A percentile compares a stretch with the other conserved stretches of the same genome.
Conservation (phyloP, 2,329 filamentous ascomycete species). For the Penicillium occitanis region DNA sequence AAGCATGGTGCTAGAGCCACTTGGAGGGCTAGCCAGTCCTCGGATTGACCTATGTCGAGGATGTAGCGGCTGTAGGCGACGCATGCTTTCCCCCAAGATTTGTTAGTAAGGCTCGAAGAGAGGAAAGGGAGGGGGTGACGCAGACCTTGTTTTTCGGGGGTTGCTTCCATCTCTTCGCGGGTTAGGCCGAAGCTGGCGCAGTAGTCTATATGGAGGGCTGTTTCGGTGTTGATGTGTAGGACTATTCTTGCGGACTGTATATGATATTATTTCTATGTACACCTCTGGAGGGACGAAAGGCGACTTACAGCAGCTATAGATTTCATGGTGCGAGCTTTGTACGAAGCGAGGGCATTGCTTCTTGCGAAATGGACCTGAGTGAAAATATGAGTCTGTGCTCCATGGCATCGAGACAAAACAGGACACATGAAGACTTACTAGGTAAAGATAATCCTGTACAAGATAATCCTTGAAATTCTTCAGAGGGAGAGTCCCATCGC, state of each 20-base stretch:
- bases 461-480: constrained; percentile 85
- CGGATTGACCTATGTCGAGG: constrained; percentile 80
- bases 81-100: constrained; percentile 54
- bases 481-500: constrained; percentile 69
- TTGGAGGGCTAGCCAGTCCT: constrained; percentile 86
- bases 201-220: constrained; percentile 76
- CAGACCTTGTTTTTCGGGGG: constrained; percentile 71
- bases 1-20: constrained; percentile 82
- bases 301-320: constrained; percentile 66
- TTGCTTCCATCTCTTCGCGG: constrained; percentile 67
- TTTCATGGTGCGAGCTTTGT: constrained; percentile 73
- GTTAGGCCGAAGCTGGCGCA: constrained; percentile 78
- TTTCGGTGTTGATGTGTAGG: constrained; percentile 74
- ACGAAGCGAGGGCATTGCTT: constrained; percentile 79
- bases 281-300: background rate
- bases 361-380: constrained; percentile 77
- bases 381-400: background rate
- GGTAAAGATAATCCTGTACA: constrained; percentile 86
- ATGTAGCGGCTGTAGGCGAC: constrained; percentile 83
- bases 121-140: background rate
- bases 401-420: background rate
- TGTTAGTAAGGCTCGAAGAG: background rate
- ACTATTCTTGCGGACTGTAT: constrained; percentile 68
- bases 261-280: background rate
- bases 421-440: constrained; percentile 53